phyloP scores from a whole-genome alignment of 225 moss, liverwort and hornwort genomes.

The Pleurozium schreberi region DNA sequence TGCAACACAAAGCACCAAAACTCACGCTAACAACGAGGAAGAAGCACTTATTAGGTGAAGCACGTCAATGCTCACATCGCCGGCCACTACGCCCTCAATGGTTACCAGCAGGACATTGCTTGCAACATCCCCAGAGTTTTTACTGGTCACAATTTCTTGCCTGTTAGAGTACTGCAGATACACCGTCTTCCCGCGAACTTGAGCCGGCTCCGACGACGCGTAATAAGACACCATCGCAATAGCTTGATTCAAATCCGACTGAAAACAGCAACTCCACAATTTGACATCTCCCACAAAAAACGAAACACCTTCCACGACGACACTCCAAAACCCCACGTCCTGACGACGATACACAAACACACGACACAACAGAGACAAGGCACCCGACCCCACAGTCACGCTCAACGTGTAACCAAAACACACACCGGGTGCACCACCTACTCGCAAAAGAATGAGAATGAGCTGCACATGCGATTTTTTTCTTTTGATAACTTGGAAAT shows the following conservation, averaged over 20 bases:
- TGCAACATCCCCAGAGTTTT: slow-evolving; percentile 99
- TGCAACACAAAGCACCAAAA: slow-evolving; percentile 7
- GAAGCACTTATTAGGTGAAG: slow-evolving; percentile 95
- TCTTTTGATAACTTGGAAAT: background rate
- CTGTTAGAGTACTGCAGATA: slow-evolving; percentile 99
- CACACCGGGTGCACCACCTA: background rate
- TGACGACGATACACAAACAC: background rate
- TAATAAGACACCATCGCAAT: slow-evolving; percentile 99
- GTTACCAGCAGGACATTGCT: slow-evolving; percentile 99
- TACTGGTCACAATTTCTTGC: slow-evolving; percentile 99
- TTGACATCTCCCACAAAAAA: background rate
- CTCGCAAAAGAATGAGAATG: background rate
- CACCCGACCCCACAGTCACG: background rate
- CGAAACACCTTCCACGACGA: background rate
- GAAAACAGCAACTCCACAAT: background rate
- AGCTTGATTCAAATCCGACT: slow-evolving; percentile 98
- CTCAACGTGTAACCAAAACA: background rate
- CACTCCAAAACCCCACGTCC: background rate
- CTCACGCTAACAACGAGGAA: slow-evolving; percentile 10
- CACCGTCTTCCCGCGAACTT: slow-evolving; percentile 98
- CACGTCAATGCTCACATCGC: slow-evolving; percentile 99
- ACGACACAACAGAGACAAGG: background rate
- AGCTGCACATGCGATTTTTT: background rate
- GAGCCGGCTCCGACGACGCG: slow-evolving; percentile 97
- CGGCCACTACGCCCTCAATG: slow-evolving; percentile 99